Base-by-base conservation (phyloP, 2,329 filamentous ascomycete genomes). In the Chaetomium globosum region DNA sequence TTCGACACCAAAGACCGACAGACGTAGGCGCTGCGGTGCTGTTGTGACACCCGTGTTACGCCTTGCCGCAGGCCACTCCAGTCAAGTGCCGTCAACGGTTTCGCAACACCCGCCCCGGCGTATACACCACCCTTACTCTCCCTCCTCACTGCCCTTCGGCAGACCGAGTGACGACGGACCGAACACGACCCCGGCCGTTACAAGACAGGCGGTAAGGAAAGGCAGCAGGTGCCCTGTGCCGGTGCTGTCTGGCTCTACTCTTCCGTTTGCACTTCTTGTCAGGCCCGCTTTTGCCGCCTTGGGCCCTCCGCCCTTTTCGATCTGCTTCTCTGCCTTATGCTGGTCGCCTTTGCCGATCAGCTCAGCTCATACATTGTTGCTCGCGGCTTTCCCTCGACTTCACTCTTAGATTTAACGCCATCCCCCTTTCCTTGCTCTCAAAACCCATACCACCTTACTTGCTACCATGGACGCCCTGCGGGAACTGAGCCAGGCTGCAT, bases 261-360 rank as follows among this genome's bases (percentile, higher is more conserved):
- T 31, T 61, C 62, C 65, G 65, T 67, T 67, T 67, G 65, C 62
- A 63, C 53, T 30, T n/a, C 57, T 43, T 26, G 4, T n/a, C 49
- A 46, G 57, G 53, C 57, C 64, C 43, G 61, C 61, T 61, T 64
- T 54, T 43, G 23, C 31, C 12, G 28, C 49, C 49, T 28, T 26
- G 30, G 43, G 5, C 51, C 16, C 48, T 51, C 19, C 10, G 23
- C 48, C 10, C 39, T 33, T 59, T 28, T 48, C 46, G 5, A 4
- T n/a, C 28, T 59, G 33, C 21, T 56, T n/a, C 55, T 23, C 33
- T 23, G 39, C n/a, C 13, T 51, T 12, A 7, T 48, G 23, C 30
- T 26, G 16, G 26, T 53, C 53, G 55, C 43, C 30, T 23, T 23
- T 21, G 3, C 23, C 60, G 55, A 48, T 31, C 28, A 43, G 21